Evolutionary conservation across 208 protist genomes (phyloP).

Genomic region (Trypanosomatidae sp.): DNA sequence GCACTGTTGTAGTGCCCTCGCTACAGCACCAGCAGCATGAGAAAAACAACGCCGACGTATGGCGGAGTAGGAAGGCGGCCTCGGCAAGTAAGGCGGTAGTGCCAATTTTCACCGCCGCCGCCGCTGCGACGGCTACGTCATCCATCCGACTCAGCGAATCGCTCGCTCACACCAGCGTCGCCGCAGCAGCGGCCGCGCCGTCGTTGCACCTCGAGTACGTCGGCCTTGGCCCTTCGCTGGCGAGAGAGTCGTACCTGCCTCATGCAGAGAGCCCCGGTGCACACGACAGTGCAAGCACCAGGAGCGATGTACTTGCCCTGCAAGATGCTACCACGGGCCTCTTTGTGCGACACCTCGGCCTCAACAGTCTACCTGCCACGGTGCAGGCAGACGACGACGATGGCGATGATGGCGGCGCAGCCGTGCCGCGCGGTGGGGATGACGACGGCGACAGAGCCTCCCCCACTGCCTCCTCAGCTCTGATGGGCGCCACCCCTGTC

Average conservation of each 20-base stretch:
- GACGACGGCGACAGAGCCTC: background rate
- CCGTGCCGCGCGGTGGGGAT: background rate
- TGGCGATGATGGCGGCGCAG: too few relatives aligned
- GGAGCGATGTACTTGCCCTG: slow-evolving; percentile 10
- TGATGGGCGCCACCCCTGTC: background rate
- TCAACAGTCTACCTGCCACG: background rate
- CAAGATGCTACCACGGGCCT: slow-evolving; percentile 26
- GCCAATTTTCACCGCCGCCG: background rate
- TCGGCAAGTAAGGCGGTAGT: background rate
- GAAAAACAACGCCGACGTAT: background rate
- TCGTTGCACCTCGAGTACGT: slow-evolving; percentile 23
- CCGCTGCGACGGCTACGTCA: background rate
- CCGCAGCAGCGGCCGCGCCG: slow-evolving; percentile 1
- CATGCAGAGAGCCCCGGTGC: background rate
- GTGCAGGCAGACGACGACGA: background rate
- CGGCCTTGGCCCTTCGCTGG: slow-evolving; percentile 2
- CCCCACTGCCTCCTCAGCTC: background rate
- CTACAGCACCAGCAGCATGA: background rate
- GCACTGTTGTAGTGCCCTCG: background rate
- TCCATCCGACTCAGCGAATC: background rate
- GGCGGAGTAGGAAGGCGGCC: background rate
- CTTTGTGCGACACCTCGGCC: slow-evolving; percentile 18
- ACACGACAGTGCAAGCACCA: background rate
- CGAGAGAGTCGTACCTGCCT: slow-evolving; percentile 18
- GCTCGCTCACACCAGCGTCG: background rate